Evolutionary conservation across 768 basidiomycete genomes (phyloP).

Genomic region (Suillus fuscotomentosus): DNA sequence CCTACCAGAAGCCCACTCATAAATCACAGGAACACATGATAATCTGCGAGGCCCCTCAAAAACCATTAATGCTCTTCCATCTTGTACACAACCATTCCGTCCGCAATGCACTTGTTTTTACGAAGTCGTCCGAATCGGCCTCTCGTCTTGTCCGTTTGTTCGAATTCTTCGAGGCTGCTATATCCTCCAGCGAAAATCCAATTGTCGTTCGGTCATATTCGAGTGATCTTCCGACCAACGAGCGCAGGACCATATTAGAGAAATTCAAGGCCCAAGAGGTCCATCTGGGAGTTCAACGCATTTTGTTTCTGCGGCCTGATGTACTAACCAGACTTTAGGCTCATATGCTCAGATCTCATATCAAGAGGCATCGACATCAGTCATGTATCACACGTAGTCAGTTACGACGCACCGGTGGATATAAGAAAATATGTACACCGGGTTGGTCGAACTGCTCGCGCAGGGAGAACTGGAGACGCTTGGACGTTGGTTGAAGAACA

Average conservation of each 20-base stretch:
- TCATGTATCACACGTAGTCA: slow-evolving; percentile 89
- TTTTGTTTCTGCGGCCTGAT: background rate
- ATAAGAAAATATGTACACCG: slow-evolving; percentile 98
- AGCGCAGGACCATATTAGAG: slow-evolving; percentile 75
- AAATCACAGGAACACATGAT: slow-evolving; percentile 78
- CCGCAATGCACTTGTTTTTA: slow-evolving; percentile 83
- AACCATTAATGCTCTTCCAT: slow-evolving; percentile 88
- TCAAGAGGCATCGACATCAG: slow-evolving; percentile 95
- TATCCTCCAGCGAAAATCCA: slow-evolving; percentile 13
- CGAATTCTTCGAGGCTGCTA: slow-evolving; percentile 71
- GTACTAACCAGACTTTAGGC: slow-evolving; percentile 40
- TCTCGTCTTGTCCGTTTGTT: slow-evolving; percentile 78
- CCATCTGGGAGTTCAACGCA: slow-evolving; percentile 60
- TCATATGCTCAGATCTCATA: slow-evolving; percentile 96
- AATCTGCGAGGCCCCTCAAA: slow-evolving; percentile 72
- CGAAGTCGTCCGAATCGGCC: slow-evolving; percentile 94
- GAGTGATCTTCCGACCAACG: slow-evolving; percentile 72
- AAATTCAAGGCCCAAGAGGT: slow-evolving; percentile 81
- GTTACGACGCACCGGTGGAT: slow-evolving; percentile 95
- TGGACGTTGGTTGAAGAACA: slow-evolving; percentile 97
- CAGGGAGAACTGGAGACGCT: slow-evolving; percentile 83
- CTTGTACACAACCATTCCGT: slow-evolving; percentile 66
- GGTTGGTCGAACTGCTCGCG: slow-evolving; percentile 93
- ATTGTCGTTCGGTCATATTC: slow-evolving; percentile 75
- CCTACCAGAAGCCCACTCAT: slow-evolving; percentile 2